Evolutionary conservation across 2,329 filamentous ascomycete genomes (phyloP).

Genomic region (Aurifilum marmelostoma): DNA sequence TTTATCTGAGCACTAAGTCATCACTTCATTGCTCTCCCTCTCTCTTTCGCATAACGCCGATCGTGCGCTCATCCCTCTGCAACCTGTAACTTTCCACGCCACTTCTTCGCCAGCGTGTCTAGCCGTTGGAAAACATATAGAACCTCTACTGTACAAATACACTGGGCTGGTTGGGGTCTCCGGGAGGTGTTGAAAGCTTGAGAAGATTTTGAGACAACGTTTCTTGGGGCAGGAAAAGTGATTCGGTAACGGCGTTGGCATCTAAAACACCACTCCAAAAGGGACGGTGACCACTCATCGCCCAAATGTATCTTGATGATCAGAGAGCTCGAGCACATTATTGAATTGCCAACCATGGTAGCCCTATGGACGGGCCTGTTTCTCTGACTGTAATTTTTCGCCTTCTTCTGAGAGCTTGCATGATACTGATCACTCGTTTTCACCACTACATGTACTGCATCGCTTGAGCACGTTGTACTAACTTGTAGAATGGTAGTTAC

Average conservation of each 20-base stretch:
- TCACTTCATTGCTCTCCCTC: neutral
- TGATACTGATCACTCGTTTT: no score
- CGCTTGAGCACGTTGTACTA: no score
- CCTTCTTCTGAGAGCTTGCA: neutral
- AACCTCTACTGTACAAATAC: slow-evolving; percentile 23
- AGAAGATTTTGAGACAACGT: slow-evolving; percentile 9
- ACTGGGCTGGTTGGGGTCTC: slow-evolving; percentile 10
- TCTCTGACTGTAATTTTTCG: neutral
- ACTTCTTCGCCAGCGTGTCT: neutral
- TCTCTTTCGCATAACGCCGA: neutral
- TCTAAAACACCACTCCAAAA: slow-evolving; percentile 30
- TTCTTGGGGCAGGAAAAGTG: neutral
- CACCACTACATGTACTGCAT: neutral
- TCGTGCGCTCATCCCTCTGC: neutral
- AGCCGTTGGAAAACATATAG: slow-evolving; percentile 15
- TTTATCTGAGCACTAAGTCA: neutral
- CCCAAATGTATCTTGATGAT: slow-evolving; percentile 26
- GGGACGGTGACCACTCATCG: slow-evolving; percentile 20
- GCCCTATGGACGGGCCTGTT: neutral
- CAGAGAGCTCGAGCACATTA: slow-evolving; percentile 7
- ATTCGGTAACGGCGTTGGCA: slow-evolving; percentile 24
- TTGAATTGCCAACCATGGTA: slow-evolving; percentile 10
- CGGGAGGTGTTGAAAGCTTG: neutral
- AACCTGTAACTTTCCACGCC: neutral
- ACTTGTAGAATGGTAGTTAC: neutral